These are phyloP conservation scores for Spinellus fusiger DNA, from an alignment of 192 early-diverging fungal species.

Conservation along the genomic window DNA sequence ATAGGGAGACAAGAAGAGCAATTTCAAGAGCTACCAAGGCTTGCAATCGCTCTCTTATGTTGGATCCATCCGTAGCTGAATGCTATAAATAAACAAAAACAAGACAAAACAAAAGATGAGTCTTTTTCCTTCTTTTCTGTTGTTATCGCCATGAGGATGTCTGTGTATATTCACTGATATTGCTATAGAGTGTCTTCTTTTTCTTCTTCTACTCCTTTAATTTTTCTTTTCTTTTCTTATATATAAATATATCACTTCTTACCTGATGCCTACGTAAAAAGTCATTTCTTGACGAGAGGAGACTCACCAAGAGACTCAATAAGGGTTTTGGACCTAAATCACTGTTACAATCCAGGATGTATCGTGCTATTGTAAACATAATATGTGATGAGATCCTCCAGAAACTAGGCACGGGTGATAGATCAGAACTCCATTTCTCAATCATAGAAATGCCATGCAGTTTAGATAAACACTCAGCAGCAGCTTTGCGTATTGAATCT, in stretches of 20 bases:
- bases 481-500: slow-evolving; percentile 14
- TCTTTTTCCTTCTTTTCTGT: not conserved
- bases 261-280: slow-evolving; percentile 43
- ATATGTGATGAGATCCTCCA: slow-evolving; percentile 61
- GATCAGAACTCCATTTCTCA: slow-evolving; percentile 71
- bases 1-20: slow-evolving; percentile 62
- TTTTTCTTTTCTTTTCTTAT: not conserved
- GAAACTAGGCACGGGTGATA: slow-evolving; percentile 55
- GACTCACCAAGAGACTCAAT: slow-evolving; percentile 52
- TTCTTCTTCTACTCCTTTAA: not conserved
- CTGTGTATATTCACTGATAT: not conserved
- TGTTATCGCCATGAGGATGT: not conserved
- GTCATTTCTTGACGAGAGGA: slow-evolving; percentile 49
- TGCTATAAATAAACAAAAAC: slow-evolving; percentile 16
- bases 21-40: slow-evolving; percentile 66
- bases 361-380: slow-evolving; percentile 57
- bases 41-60: slow-evolving; percentile 54
- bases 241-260: not conserved
- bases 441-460: slow-evolving; percentile 63
- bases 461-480: slow-evolving; percentile 60
- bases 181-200: not conserved
- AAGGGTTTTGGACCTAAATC: slow-evolving; percentile 55
- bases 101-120: not conserved
- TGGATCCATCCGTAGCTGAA: slow-evolving; percentile 38
- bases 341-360: slow-evolving; percentile 65